Conservation (phyloP, 1,284 basidiomycete species). For the Rhodotorula glutinis region DNA sequence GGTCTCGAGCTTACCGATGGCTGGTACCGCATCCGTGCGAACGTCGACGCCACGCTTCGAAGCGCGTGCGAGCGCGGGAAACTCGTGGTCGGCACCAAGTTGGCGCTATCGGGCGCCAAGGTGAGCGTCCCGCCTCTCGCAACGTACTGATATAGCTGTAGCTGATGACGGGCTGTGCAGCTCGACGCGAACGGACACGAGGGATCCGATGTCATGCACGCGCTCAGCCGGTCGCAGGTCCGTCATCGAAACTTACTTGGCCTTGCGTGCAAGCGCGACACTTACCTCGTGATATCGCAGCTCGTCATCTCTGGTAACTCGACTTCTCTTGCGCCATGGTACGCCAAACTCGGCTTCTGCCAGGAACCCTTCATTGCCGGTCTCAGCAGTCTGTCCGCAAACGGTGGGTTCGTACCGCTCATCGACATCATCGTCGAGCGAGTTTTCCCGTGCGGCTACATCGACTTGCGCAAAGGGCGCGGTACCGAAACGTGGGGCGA, state of each 20-base stretch:
- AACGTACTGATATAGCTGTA: too few relatives aligned
- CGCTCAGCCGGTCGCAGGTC: constrained; percentile 52
- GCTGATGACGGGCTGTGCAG: constrained; percentile 49
- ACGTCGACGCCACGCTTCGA: constrained; percentile 56
- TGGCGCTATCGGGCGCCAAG: constrained; percentile 73
- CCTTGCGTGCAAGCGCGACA: too few relatives aligned
- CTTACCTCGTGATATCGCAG: constrained; percentile 52
- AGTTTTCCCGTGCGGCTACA: constrained; percentile 52
- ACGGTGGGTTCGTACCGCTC: constrained; percentile 74
- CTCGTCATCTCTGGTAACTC: constrained; percentile 78
- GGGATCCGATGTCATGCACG: constrained; percentile 76
- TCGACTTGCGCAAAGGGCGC: constrained; percentile 55
- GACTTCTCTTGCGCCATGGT: constrained; percentile 79
- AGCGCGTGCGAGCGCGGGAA: constrained; percentile 65
- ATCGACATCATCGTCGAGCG: constrained; percentile 74
- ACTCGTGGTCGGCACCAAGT: constrained; percentile 74
- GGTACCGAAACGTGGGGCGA: constrained; percentile 63
- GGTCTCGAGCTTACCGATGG: constrained; percentile 88
- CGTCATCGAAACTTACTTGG: too few relatives aligned
- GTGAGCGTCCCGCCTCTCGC: constrained; percentile 59
- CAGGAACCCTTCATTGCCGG: constrained; percentile 64
- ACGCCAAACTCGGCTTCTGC: constrained; percentile 77
- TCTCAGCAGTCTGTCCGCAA: constrained; percentile 70
- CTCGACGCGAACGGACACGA: constrained; percentile 66
- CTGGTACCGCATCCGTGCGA: constrained; percentile 83